These are phyloP conservation scores for Aeminium ludgeri DNA, from an alignment of 495 filamentous ascomycete genomes.

Conservation along the genomic window DNA sequence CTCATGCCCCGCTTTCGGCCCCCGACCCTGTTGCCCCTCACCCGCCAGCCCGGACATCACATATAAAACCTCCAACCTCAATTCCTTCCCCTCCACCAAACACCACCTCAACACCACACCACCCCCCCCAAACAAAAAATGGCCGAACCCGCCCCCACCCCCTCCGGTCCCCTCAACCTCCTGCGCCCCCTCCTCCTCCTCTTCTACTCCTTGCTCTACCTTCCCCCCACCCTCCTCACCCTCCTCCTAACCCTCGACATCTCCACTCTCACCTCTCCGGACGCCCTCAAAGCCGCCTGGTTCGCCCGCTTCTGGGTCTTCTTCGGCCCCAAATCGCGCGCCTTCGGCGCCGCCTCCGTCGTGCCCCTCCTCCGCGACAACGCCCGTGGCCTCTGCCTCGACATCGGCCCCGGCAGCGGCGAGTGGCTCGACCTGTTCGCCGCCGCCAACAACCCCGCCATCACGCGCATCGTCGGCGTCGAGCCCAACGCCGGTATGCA, in stretches of 20 bases:
- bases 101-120: not conserved
- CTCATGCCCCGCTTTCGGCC: no score
- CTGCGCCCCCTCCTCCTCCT: constrained; percentile 12
- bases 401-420: constrained; percentile 36
- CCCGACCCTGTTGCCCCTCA: no score
- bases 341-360: constrained; percentile 7
- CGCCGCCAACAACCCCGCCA: constrained; percentile 17
- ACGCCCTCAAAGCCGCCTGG: constrained; percentile 15
- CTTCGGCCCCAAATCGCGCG: constrained; percentile 12
- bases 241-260: constrained; percentile 5
- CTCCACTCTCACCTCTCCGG: constrained; percentile 1
- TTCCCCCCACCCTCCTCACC: constrained; percentile 6
- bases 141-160: not conserved
- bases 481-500: constrained; percentile 49
- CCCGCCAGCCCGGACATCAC: no score
- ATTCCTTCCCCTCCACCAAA: no score
- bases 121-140: not conserved
- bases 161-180: constrained; percentile 11
- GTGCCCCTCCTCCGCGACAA: constrained; percentile 13
- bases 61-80: no score
- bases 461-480: constrained; percentile 47
- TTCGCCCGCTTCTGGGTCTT: constrained; percentile 17
- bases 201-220: constrained; percentile 7
- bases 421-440: constrained; percentile 31
- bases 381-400: constrained; percentile 28